Evolutionary conservation across 768 basidiomycete genomes (phyloP).

Genomic region (Lactifluus echinatus): DNA sequence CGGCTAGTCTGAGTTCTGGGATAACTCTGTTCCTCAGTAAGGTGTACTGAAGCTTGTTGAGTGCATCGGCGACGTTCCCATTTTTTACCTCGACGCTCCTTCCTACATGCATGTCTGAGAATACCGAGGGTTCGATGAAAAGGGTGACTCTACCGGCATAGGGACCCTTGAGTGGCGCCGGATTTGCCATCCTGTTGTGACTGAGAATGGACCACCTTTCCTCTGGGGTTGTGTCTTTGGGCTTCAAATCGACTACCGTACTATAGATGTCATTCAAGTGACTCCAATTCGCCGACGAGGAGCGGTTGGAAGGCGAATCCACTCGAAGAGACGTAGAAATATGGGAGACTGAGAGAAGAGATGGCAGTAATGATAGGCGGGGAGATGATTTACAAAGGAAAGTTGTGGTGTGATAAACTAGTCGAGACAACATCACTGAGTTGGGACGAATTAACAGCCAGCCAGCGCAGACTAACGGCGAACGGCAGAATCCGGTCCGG

Average conservation of each 20-base stretch:
- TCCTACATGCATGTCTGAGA: conserved; percentile 34
- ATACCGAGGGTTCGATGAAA: not conserved
- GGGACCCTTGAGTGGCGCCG: conserved; percentile 7
- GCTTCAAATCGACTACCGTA: not conserved
- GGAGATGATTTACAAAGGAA: not conserved
- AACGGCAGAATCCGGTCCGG: not conserved
- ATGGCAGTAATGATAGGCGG: not conserved
- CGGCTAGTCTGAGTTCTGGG: conserved; percentile 37
- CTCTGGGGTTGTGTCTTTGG: not conserved
- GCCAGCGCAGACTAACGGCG: not conserved
- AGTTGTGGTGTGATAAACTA: not conserved
- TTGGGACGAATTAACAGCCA: not conserved
- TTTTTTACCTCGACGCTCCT: conserved; percentile 44
- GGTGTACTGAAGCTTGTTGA: conserved; percentile 40
- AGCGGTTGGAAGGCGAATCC: not conserved
- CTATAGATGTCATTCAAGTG: conserved; percentile 9
- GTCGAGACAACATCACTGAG: conserved; percentile 3
- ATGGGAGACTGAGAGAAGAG: not conserved
- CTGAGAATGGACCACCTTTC: conserved; percentile 11
- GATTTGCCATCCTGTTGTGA: not conserved
- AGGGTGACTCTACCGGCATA: conserved; percentile 8
- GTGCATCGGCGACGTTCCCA: conserved; percentile 40
- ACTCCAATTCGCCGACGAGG: conserved; percentile 8
- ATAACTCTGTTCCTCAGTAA: conserved; percentile 49
- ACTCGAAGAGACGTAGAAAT: not conserved